Evolutionary conservation across 2,329 filamentous ascomycete species (phyloP).

Genomic region (Aspergillus arachidicola): DNA sequence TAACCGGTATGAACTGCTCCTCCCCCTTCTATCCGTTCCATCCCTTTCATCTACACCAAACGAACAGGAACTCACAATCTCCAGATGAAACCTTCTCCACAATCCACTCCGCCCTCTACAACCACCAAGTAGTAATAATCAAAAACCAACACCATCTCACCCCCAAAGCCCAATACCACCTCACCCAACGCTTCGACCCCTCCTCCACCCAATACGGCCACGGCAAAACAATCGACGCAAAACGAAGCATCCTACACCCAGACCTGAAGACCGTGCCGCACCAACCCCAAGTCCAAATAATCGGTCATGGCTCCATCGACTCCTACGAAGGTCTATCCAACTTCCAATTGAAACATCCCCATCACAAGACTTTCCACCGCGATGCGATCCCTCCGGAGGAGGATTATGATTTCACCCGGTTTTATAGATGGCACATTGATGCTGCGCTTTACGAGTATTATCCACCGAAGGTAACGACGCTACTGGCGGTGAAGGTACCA

Average conservation of each 20-base stretch:
- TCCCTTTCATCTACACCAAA: too few species aligned
- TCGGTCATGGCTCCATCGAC: slow-evolving; percentile 71
- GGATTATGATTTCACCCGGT: slow-evolving; percentile 60
- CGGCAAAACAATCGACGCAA: slow-evolving; percentile 71
- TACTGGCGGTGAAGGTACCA: slow-evolving; percentile 74
- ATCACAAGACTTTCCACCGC: slow-evolving; percentile 76
- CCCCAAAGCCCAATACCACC: slow-evolving; percentile 71
- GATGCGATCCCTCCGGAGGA: slow-evolving; percentile 63
- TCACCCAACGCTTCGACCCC: slow-evolving; percentile 75
- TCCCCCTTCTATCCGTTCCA: neutral
- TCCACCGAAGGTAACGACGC: slow-evolving; percentile 72
- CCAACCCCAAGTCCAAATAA: slow-evolving; percentile 78
- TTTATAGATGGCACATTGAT: slow-evolving; percentile 82
- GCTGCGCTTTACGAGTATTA: slow-evolving; percentile 74
- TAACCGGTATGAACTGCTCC: slow-evolving; percentile 56
- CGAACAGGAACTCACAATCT: slow-evolving; percentile 6
- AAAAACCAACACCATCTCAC: slow-evolving; percentile 67
- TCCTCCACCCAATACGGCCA: slow-evolving; percentile 68
- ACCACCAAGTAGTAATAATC: slow-evolving; percentile 69
- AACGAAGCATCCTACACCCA: slow-evolving; percentile 69
- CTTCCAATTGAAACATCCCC: slow-evolving; percentile 71
- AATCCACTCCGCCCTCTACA: slow-evolving; percentile 68
- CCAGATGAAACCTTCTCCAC: slow-evolving; percentile 65
- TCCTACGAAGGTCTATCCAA: slow-evolving; percentile 72
- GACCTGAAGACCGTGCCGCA: slow-evolving; percentile 80